These are phyloP conservation scores for Zasmidium cellare DNA, from an alignment of 2,329 filamentous ascomycete genomes.

Conservation along the genomic window DNA sequence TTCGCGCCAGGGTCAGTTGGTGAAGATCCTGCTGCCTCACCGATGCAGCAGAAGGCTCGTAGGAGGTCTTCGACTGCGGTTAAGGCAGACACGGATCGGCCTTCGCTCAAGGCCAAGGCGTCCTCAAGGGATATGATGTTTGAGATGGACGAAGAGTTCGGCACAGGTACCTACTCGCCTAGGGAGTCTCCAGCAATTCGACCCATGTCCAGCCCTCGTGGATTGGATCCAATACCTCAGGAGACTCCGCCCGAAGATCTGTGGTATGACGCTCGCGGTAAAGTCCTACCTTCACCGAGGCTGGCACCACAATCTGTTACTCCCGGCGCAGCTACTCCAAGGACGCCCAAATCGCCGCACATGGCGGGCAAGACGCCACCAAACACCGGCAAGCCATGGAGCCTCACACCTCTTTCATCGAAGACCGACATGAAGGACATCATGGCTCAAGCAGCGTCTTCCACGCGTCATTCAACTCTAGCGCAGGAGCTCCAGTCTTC, in stretches of 20 bases:
- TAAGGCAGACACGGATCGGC: slow-evolving; percentile 49
- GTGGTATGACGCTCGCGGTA: slow-evolving; percentile 44
- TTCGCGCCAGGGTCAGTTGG: slow-evolving; percentile 65
- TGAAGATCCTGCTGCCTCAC: slow-evolving; percentile 53
- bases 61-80: slow-evolving; percentile 40
- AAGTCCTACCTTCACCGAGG: slow-evolving; percentile 32
- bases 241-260: slow-evolving; percentile 33
- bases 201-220: slow-evolving; percentile 26
- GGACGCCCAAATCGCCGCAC: slow-evolving; percentile 34
- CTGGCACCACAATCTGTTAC: slow-evolving; percentile 27
- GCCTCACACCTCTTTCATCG: slow-evolving; percentile 53
- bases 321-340: slow-evolving; percentile 27
- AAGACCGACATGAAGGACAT: slow-evolving; percentile 73
- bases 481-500: slow-evolving; percentile 39
- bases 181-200: slow-evolving; percentile 29
- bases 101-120: slow-evolving; percentile 65
- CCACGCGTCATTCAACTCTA: slow-evolving; percentile 44
- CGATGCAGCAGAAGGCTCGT: slow-evolving; percentile 45
- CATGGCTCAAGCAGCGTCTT: slow-evolving; percentile 64
- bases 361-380: slow-evolving; percentile 26
- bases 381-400: slow-evolving; percentile 52
- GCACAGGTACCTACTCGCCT: slow-evolving; percentile 17
- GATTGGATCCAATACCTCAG: slow-evolving; percentile 27
- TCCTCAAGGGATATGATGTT: slow-evolving; percentile 82
- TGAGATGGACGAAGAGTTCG: slow-evolving; percentile 80